Evolutionary conservation across 352 stramenopile species (phyloP).

Genomic region (Phytophthora vignae): DNA sequence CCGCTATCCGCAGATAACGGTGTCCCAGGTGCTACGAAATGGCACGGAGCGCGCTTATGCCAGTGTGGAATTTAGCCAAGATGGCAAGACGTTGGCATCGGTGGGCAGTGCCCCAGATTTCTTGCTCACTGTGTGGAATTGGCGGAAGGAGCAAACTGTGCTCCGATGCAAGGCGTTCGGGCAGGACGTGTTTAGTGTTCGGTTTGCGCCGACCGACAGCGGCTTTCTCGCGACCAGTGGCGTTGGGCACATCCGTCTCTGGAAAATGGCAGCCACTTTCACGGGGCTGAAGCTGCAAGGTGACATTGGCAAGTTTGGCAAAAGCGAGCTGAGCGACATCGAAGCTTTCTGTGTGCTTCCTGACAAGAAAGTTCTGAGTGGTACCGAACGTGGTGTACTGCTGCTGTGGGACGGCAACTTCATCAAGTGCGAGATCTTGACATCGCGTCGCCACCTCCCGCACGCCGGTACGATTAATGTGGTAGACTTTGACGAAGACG

Average conservation of each 20-base stretch:
- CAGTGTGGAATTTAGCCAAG: slow-evolving; percentile 74
- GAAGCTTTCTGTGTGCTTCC: slow-evolving; percentile 94
- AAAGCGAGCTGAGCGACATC: slow-evolving; percentile 94
- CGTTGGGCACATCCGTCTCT: slow-evolving; percentile 95
- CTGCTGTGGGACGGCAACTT: slow-evolving; percentile 96
- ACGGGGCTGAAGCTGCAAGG: slow-evolving; percentile 96
- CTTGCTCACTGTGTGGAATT: slow-evolving; percentile 94
- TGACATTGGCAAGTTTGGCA: slow-evolving; percentile 96
- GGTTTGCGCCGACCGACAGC: slow-evolving; percentile 89
- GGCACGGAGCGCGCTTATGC: slow-evolving; percentile 89
- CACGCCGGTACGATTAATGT: slow-evolving; percentile 82
- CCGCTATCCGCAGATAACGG: slow-evolving; percentile 73
- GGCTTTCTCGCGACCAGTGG: slow-evolving; percentile 93
- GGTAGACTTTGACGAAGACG: slow-evolving; percentile 64
- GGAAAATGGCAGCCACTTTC: slow-evolving; percentile 97
- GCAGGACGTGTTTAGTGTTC: slow-evolving; percentile 94
- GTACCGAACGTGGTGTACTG: slow-evolving; percentile 86
- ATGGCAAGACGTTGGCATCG: slow-evolving; percentile 90
- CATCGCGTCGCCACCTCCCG: slow-evolving; percentile 65
- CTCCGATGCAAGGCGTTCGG: slow-evolving; percentile 94
- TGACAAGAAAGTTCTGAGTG: slow-evolving; percentile 94
- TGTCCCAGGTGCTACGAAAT: slow-evolving; percentile 80
- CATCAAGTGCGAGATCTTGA: slow-evolving; percentile 94
- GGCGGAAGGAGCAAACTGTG: slow-evolving; percentile 89
- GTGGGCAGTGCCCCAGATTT: slow-evolving; percentile 91